phyloP scores from a whole-genome alignment of 768 basidiomycete species.

The Coprinopsis cinerea region DNA sequence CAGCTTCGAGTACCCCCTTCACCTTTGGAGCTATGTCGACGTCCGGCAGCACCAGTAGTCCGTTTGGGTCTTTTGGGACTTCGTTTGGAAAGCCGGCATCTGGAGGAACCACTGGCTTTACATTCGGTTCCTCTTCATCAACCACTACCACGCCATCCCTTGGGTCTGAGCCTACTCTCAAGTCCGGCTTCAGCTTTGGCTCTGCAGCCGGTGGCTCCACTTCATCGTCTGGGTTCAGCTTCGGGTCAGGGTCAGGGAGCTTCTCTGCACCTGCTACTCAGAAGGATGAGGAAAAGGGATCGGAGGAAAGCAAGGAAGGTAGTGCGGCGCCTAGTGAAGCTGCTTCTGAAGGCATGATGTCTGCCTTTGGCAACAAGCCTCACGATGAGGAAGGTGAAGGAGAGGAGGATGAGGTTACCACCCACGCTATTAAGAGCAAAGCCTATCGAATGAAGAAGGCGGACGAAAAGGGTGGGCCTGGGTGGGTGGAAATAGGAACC shows the following conservation, averaged over 20 bases:
- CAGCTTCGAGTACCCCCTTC: not conserved
- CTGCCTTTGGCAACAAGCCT: constrained; percentile 19
- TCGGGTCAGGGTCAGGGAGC: constrained; percentile 6
- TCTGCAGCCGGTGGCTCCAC: not conserved
- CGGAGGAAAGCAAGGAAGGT: constrained; percentile 21
- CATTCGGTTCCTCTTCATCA: not conserved
- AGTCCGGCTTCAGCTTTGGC: constrained; percentile 3
- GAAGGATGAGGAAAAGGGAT: constrained; percentile 16
- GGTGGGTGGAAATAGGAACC: constrained; percentile 64
- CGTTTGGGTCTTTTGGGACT: constrained; percentile 7
- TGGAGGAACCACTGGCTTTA: not conserved
- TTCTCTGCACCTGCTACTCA: constrained; percentile 2
- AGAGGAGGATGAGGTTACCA: constrained; percentile 74
- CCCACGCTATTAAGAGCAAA: constrained; percentile 52
- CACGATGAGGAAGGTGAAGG: constrained; percentile 74
- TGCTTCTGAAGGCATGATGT: constrained; percentile 5
- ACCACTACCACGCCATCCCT: too few species aligned
- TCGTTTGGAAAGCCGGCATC: not conserved
- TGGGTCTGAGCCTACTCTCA: not conserved
- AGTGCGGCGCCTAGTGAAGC: constrained; percentile 33
- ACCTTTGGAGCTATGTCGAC: constrained; percentile 9
- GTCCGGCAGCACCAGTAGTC: constrained; percentile 1
- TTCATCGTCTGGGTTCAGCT: not conserved
- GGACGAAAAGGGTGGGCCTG: constrained; percentile 33
- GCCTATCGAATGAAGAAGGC: constrained; percentile 54